Evolutionary conservation across 257 asterid genomes (phyloP), one percentile per base, ranked within the genome.

Genomic region (Schizonepeta tenuifolia): DNA sequence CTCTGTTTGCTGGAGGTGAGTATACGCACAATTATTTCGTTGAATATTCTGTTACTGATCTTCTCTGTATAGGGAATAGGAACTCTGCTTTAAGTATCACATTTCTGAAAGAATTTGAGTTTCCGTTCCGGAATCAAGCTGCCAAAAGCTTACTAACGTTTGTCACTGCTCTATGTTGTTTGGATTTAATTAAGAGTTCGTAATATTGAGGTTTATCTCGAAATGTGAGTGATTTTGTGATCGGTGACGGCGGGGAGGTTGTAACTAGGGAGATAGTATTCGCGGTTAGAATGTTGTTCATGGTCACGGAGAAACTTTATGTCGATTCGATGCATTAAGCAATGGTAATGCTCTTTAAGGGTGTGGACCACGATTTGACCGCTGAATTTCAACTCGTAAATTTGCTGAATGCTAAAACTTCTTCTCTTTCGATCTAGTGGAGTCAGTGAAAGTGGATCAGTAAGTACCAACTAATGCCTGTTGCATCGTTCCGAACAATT

Each of bases 1-100:
- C 74, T 56, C 65, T 51, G 72, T 18, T 59, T 28, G 67, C 41
- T 71, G 41, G 71, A 49, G 78, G 80, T 77, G 82, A 77, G 68
- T 72, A 57, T 58, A 31, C 58, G 81, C 71, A 5, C 55, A 18
- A 65, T 68, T 44, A 13, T 33, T 69, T 26, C 17, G 49, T 53
- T 60, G 53, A 49, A n/a, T 54, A 56, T 47, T 57, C 14, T 67
- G 24, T 18, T 35, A 24, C 22, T 58, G 76, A 76, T 66, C 61
- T 59, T 7, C 50, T 65, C 6, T 18, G 0, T 38, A 9, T 46
- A 28, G 72, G 74, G 57, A 11, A 46, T 56, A 40, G 72, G 70
- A 64, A n/a, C 60, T 75, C 47, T 67, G 69, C 53, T 71, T 67
- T 55, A 61, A 55, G 75, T 60, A 69, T 77, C 74, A 36, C 74